A percentile compares a stretch with the other conserved stretches of the same genome.
These are phyloP conservation scores for Phanerochaete sordida DNA, from an alignment of 768 basidiomycete species.

Conservation along the genomic window DNA sequence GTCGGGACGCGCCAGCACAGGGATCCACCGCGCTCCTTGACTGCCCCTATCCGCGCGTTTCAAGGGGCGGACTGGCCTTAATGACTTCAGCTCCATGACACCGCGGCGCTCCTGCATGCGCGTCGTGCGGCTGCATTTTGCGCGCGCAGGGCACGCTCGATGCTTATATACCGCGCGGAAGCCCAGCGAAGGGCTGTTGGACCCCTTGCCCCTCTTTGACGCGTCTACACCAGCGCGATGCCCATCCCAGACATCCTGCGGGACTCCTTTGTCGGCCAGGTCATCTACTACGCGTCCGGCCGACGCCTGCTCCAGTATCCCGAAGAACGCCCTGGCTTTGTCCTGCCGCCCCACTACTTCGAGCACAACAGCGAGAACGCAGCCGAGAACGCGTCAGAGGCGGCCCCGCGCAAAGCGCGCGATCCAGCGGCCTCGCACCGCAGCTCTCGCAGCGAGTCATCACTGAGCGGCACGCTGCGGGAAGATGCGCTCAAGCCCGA, in stretches of 20 bases:
- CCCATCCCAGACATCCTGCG: constrained; percentile 1
- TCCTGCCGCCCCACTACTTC: not conserved
- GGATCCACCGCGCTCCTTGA: too few species aligned
- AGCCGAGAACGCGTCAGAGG: not conserved
- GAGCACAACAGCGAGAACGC: not conserved
- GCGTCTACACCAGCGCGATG: not conserved
- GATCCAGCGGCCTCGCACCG: not conserved
- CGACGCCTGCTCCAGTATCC: constrained; percentile 1
- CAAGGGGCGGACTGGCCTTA: not conserved
- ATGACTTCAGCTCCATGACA: not conserved
- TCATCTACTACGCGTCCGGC: constrained; percentile 9
- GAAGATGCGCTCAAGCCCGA: not conserved
- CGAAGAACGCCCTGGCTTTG: constrained; percentile 7
- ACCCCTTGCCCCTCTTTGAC: not conserved
- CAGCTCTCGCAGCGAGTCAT: not conserved
- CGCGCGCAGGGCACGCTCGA: too few species aligned
- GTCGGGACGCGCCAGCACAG: not conserved
- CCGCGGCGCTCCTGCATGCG: not conserved
- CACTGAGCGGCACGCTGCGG: not conserved
- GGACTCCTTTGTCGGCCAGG: constrained; percentile 7
- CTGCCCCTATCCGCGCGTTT: not conserved
- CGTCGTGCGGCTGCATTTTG: not conserved
- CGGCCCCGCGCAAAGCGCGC: not conserved
- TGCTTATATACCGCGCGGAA: not conserved
- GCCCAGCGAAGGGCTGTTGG: not conserved